Evolutionary conservation across 768 basidiomycete genomes (phyloP).

Genomic region (Calocybe cyanea): DNA sequence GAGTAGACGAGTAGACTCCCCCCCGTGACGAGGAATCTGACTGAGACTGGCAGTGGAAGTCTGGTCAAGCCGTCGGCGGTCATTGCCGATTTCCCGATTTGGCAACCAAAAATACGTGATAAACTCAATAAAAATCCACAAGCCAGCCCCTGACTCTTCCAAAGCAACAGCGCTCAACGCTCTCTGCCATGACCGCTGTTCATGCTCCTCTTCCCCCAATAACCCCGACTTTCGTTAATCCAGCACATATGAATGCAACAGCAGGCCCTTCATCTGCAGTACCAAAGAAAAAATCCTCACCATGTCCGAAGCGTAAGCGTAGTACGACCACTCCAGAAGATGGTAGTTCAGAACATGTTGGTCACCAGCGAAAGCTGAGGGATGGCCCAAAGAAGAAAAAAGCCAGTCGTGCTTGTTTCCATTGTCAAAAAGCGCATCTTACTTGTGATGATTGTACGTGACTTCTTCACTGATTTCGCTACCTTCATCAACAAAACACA

Average conservation of each 20-base stretch:
- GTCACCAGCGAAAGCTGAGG: constrained; percentile 50
- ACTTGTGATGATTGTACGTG: constrained; percentile 96
- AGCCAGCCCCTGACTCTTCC: constrained; percentile 15
- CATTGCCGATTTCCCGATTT: constrained; percentile 16
- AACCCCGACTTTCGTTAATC: constrained; percentile 34
- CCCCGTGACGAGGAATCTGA: too few relatives aligned
- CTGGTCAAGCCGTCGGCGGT: constrained; percentile 8
- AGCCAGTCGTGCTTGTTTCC: constrained; percentile 88
- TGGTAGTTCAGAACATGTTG: constrained; percentile 42
- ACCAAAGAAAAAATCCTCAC: constrained; percentile 35
- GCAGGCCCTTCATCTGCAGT: constrained; percentile 38
- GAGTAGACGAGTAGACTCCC: constrained; percentile 15
- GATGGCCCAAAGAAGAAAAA: constrained; percentile 93
- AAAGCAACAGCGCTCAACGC: constrained; percentile 11
- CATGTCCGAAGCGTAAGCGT: constrained; percentile 56
- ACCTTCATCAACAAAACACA: constrained; percentile 15
- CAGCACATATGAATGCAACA: constrained; percentile 41
- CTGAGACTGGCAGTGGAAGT: background rate
- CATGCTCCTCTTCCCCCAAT: constrained; percentile 34
- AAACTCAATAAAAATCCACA: constrained; percentile 18
- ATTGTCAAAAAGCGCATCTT: constrained; percentile 95
- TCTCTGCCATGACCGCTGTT: constrained; percentile 29
- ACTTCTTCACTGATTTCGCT: constrained; percentile 10
- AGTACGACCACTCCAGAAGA: constrained; percentile 52
- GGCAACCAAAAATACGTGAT: constrained; percentile 13